These are phyloP conservation scores for Cadophora luteo-olivacea DNA, from an alignment of 2,329 filamentous ascomycete genomes.

Conservation along the genomic window DNA sequence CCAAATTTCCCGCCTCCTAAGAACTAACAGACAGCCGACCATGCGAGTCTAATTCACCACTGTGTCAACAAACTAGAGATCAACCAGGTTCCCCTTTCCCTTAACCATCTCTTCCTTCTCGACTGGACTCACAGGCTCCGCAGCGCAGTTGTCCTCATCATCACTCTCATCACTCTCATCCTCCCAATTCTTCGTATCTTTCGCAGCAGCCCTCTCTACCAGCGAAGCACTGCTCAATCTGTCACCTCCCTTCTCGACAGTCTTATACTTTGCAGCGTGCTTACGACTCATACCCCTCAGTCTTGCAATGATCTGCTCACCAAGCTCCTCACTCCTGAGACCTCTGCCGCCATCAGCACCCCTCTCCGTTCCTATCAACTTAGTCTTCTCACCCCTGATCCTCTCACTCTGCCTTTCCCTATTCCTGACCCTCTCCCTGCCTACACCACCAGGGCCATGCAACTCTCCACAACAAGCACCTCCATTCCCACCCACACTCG, in stretches of 20 bases:
- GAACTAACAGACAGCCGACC: neutral
- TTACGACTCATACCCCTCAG: slow-evolving; percentile 32
- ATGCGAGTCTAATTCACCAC: neutral
- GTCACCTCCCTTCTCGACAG: slow-evolving; percentile 14
- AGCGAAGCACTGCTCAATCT: slow-evolving; percentile 21
- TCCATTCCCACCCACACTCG: slow-evolving; percentile 9
- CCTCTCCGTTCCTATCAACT: neutral
- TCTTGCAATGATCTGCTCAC: slow-evolving; percentile 30
- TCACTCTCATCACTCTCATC: slow-evolving; percentile 36
- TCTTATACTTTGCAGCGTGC: slow-evolving; percentile 23
- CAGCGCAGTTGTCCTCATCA: slow-evolving; percentile 13
- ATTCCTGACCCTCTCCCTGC: neutral
- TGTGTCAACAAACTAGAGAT: slow-evolving; percentile 31
- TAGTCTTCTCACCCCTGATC: neutral
- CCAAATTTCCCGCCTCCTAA: neutral
- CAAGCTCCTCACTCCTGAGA: slow-evolving; percentile 25
- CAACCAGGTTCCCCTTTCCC: slow-evolving; percentile 35
- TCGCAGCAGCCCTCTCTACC: slow-evolving; percentile 33
- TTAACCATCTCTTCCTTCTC: slow-evolving; percentile 18
- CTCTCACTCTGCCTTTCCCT: slow-evolving; percentile 14
- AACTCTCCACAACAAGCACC: slow-evolving; percentile 19
- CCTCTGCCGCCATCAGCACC: neutral
- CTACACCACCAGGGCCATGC: slow-evolving; percentile 1
- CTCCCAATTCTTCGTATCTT: slow-evolving; percentile 38
- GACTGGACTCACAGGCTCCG: slow-evolving; percentile 7